Base-by-base conservation (phyloP, 495 filamentous ascomycete species). In the Staphylotrichum longicolle region DNA sequence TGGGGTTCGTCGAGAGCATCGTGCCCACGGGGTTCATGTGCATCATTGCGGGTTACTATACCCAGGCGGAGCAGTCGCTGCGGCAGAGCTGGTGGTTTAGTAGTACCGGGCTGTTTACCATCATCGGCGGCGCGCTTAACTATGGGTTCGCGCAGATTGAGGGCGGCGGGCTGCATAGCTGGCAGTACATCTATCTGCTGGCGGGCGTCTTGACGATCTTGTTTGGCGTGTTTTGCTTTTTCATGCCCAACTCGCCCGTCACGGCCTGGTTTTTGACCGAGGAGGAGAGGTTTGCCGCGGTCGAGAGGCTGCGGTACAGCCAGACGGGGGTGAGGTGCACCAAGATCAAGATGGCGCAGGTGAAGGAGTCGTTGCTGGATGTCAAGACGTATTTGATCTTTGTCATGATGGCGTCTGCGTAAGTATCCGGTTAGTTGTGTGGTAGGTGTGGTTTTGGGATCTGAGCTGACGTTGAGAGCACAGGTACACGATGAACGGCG, bases 151-250 rank as follows among this genome's bases (percentile, higher is more conserved):
- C 84, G 0, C 69, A 88, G 3, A 83, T 89, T 33, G 77, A 80
- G 3, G 85, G 83, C 0, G 85, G 83, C 1, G 27, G 78, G 73
- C 14, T 62, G 76, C 6, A 51, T 62, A 39, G 76, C 72, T 83
- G 82, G 80, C 75, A 80, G 58, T 91, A 88, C 84, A 75, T 91
- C 12, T 91, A 90, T 79, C 85, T 92, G 60, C 86, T 93, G 54
- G 89, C 91, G 66, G 89, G 89, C 51, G 81, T 70, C 37, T 69
- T 81, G 63, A 85, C 79, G 5, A 70, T 82, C 5, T 57, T 65
- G 2, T 74, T 82, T 53, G 77, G 76, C 3, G 57, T 76, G 48
- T 63, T 72, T 30, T 78, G 83, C 27, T 82, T 83, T 60, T 85
- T 85, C 60, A 71, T 90, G 15, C 90, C 90, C 4, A 86, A 91